Percentiles rank a stretch among this genome's conserved stretches.
Evolutionary conservation across 1,139 yeast genomes (phyloP).

Genomic region (Saccharomycopsis hybrid): DNA sequence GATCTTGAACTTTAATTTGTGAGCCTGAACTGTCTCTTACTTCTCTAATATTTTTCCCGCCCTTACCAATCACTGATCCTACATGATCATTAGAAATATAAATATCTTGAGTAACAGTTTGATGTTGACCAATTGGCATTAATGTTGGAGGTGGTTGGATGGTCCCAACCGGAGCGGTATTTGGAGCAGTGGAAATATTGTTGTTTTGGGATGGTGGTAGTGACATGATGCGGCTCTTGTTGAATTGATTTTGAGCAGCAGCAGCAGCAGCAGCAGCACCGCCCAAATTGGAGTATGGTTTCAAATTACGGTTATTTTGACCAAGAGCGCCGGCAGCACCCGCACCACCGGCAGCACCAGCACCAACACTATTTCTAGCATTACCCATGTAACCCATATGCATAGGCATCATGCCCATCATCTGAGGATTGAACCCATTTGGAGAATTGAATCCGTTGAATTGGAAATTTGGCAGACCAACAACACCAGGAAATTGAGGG

Average conservation of each 20-base stretch:
- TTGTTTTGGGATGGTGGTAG: constrained; percentile 8
- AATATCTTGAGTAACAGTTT: constrained; percentile 58
- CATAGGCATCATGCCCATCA: constrained; percentile 26
- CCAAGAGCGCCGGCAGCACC: too few species aligned
- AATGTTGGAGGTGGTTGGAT: constrained; percentile 17
- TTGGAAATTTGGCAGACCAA: constrained; percentile 12
- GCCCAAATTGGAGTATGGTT: constrained; percentile 22
- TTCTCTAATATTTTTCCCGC: constrained; percentile 76
- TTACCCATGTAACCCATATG: constrained; percentile 9
- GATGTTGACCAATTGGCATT: constrained; percentile 27
- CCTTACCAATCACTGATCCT: constrained; percentile 83
- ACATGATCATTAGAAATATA: constrained; percentile 72
- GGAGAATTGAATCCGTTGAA: constrained; percentile 14
- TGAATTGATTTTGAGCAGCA: too few species aligned
- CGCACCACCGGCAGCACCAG: not conserved
- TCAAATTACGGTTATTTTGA: constrained; percentile 9
- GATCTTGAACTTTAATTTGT: constrained; percentile 67
- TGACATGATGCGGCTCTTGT: constrained; percentile 21
- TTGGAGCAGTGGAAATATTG: constrained; percentile 16
- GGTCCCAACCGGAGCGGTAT: constrained; percentile 15
- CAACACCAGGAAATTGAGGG: constrained; percentile 7
- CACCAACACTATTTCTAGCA: not conserved
- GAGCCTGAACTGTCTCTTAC: constrained; percentile 74
- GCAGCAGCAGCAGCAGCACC: too few species aligned
- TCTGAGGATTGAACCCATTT: constrained; percentile 24